Percentiles rank a stretch among this genome's conserved stretches.
Evolutionary conservation across 2,329 filamentous ascomycete species (phyloP).

Genomic region (Neonectria magnoliae): DNA sequence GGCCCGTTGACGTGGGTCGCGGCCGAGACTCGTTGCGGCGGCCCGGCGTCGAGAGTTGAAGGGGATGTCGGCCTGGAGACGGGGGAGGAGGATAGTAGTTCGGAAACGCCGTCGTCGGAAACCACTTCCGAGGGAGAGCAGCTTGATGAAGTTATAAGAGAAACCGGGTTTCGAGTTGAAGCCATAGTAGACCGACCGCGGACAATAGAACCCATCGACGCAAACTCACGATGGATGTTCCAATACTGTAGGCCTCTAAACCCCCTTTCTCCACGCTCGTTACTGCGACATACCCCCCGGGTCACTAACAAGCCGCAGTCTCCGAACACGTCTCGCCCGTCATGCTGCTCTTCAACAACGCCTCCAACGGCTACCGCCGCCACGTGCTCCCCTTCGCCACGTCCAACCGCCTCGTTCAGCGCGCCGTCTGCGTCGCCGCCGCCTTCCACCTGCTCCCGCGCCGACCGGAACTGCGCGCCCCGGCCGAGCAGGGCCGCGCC

Average conservation of each 20-base stretch:
- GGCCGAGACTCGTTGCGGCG: background rate
- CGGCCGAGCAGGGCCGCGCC: slow-evolving; percentile 26
- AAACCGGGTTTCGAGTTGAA: background rate
- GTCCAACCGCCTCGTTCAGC: slow-evolving; percentile 19
- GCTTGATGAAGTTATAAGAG: background rate
- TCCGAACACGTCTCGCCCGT: slow-evolving; percentile 22
- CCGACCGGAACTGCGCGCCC: slow-evolving; percentile 20
- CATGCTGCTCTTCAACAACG: slow-evolving; percentile 23
- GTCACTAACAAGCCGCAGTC: slow-evolving; percentile 6
- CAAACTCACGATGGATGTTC: slow-evolving; percentile 26
- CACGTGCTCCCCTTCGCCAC: slow-evolving; percentile 19
- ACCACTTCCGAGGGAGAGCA: slow-evolving; percentile 11
- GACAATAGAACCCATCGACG: slow-evolving; percentile 12
- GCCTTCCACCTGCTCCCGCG: slow-evolving; percentile 22
- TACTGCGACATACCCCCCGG: no score
- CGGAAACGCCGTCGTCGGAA: slow-evolving; percentile 19
- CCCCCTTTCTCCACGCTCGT: background rate
- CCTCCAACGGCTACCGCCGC: slow-evolving; percentile 24
- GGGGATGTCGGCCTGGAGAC: background rate
- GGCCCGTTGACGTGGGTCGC: slow-evolving; percentile 18
- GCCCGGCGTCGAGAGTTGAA: background rate
- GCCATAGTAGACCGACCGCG: background rate
- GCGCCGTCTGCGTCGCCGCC: slow-evolving; percentile 25
- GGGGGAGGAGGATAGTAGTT: slow-evolving; percentile 7
- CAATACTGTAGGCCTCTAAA: slow-evolving; percentile 12